A percentile compares a stretch with the other conserved stretches of the same genome.
Evolutionary conservation across 176 grass and related monocot genomes (phyloP).

Genomic region (Aegilops tauschii): DNA sequence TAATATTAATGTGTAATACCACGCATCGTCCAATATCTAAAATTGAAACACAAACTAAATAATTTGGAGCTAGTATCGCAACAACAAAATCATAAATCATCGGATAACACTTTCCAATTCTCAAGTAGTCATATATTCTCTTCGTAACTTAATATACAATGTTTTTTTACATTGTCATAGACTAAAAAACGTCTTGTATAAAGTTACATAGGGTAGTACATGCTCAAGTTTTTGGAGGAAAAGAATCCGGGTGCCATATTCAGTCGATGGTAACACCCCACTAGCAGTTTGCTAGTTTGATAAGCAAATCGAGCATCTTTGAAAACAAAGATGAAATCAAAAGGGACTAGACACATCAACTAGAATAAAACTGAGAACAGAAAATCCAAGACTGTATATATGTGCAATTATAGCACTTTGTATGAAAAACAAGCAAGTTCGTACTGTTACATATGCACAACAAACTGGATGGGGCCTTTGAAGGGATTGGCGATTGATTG

Average conservation of each 20-base stretch:
- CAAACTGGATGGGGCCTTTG: conserved; percentile 22
- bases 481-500: conserved; percentile 30
- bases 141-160: no score
- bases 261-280: background rate
- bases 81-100: background rate
- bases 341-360: background rate
- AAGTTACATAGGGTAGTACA: background rate
- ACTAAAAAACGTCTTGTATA: no score
- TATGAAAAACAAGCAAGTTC: background rate
- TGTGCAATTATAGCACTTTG: conserved; percentile 20
- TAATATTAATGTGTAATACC: no score
- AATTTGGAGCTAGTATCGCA: background rate
- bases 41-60: background rate
- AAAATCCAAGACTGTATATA: background rate
- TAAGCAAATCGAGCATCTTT: conserved; percentile 36
- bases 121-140: background rate
- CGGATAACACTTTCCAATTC: background rate
- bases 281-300: conserved; percentile 24
- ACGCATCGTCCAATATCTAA: background rate
- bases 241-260: background rate
- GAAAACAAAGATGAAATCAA: conserved; percentile 22
- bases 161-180: no score
- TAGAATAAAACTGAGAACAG: conserved; percentile 25
- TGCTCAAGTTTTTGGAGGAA: background rate
- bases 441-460: conserved; percentile 1